Percentiles rank a stretch among this genome's conserved stretches.
phyloP scores from a whole-genome alignment of 75 land plant genomes.

The Pinus albicaulis region DNA sequence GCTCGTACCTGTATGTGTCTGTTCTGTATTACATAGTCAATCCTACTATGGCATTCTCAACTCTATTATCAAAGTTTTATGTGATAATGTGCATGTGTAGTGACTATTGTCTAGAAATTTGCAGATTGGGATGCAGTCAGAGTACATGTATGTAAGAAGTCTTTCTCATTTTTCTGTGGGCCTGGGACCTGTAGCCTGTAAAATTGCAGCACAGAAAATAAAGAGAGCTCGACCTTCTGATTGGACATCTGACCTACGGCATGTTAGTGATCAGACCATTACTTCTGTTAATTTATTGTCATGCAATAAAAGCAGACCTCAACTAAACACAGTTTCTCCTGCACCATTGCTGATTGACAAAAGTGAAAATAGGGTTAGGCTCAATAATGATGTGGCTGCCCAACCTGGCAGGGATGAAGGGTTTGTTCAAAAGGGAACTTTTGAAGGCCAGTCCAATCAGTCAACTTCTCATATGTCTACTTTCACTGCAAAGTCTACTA shows the following conservation, averaged over 20 bases:
- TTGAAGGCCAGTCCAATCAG: not conserved
- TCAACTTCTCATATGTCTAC: not conserved
- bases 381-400: not conserved
- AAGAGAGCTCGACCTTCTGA: constrained; percentile 56
- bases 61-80: no score
- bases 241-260: constrained; percentile 60
- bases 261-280: constrained; percentile 65
- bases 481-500: not conserved
- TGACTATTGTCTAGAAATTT: not conserved
- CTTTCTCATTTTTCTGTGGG: constrained; percentile 71
- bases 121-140: constrained; percentile 49
- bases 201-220: constrained; percentile 61
- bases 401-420: constrained; percentile 6
- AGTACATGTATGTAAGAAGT: constrained; percentile 77
- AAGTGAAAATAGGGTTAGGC: not conserved
- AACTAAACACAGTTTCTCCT: not conserved
- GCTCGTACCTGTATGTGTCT: constrained; percentile 66
- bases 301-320: constrained; percentile 8
- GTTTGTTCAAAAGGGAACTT: not conserved
- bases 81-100: not conserved
- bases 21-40: not conserved
- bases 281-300: constrained; percentile 31
- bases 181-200: constrained; percentile 76
- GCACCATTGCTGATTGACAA: not conserved
- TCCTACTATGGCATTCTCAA: not conserved